phyloP scores from a whole-genome alignment of 768 basidiomycete genomes.

The Rhodotorula sphaerocarpa region DNA sequence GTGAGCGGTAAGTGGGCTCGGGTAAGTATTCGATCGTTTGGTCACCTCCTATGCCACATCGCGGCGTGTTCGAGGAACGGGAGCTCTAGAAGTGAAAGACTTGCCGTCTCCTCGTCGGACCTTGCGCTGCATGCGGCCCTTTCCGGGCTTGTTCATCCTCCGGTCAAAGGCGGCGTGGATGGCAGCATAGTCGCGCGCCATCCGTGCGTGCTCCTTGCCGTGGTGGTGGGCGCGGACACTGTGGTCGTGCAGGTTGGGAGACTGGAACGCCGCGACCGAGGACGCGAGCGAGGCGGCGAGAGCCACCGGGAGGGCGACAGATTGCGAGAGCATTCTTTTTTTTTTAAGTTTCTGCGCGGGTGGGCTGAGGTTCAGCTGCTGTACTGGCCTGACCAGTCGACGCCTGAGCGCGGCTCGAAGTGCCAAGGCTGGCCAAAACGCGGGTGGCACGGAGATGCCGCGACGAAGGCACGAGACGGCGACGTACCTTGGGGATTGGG shows the following conservation, averaged over 20 bases:
- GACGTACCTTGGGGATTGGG: no score
- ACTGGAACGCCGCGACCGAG: not conserved
- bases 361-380: no score
- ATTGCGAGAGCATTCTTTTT: no score
- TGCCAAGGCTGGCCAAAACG: no score
- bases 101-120: not conserved
- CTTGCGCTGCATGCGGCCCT: not conserved
- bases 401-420: no score
- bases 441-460: no score
- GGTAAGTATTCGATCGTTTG: no score
- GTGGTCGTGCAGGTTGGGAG: not conserved
- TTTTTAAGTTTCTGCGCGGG: no score
- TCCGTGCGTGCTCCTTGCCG: not conserved
- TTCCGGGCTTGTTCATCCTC: not conserved
- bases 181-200: not conserved
- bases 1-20: no score
- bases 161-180: not conserved
- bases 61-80: not conserved
- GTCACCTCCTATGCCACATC: no score
- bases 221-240: not conserved
- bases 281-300: not conserved
- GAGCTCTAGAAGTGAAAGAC: not conserved
- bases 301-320: not conserved
- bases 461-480: no score
- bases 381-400: no score